Evolutionary conservation across 2,329 filamentous ascomycete species (phyloP), one percentile per base, ranked within the genome.

Genomic region (Diaporthe humulicola): DNA sequence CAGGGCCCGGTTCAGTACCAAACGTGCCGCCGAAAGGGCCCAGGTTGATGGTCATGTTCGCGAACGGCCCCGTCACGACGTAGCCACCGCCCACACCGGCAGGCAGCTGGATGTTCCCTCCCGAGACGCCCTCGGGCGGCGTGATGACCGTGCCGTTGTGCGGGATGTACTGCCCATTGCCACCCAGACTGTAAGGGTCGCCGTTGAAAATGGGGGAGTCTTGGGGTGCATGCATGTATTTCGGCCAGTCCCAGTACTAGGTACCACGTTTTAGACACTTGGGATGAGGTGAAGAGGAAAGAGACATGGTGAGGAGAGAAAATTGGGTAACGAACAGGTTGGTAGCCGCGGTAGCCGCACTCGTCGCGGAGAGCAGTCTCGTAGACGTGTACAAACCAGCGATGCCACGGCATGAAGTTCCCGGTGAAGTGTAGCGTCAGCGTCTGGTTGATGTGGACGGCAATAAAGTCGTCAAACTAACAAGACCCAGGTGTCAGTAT

Each of bases 241-340:
- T 84, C 2, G 84, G 82, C 88, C 88, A 90, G 78, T 89, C 86
- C 81, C 85, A 86, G 81, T 88, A 89, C 67, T 84, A 84, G n/a
- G n/a, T 76, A 38, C 3, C 3, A 38, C 2, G 22, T 1, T 10
- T 17, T 83, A 67, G 61, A 25, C 14, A 17, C 6, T 15, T 22
- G 10, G 15, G 1, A 33, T 12, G 5, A 36, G 25, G 12, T 28
- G 12, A 28, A 25, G 15, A 12, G 1, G 22, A n/a, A n/a, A n/a
- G n/a, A n/a, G n/a, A n/a, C n/a, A n/a, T n/a, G 4, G 28, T 3
- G 4, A n/a, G 2, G 28, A 7, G 6, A 15, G 8, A 14, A 0
- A 36, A 1, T 2, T 8, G 22, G 17, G 12, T 22, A 15, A 69
- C 64, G 8, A 25, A 69, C 48, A 67, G 73, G 73, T 14, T 72